Percentiles rank a stretch among this genome's conserved stretches.
Evolutionary conservation across 306 rosid species (phyloP).

Genomic region (Dicorynia guianensis): DNA sequence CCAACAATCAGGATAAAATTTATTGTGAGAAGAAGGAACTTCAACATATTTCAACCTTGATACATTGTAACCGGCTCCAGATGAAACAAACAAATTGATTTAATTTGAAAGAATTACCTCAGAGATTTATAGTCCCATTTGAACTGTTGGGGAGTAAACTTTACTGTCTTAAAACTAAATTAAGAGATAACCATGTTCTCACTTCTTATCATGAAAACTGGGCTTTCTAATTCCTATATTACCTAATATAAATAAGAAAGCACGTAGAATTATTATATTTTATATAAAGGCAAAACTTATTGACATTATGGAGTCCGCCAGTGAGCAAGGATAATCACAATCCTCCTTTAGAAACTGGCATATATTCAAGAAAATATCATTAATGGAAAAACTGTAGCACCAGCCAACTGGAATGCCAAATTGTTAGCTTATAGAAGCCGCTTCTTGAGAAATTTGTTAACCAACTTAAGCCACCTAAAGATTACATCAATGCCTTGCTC

Average conservation of each 20-base stretch:
- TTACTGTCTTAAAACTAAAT: constrained; percentile 20
- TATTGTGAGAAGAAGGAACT: not conserved
- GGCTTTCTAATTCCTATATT: not conserved
- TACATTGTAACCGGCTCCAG: not conserved
- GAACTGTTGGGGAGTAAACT: constrained; percentile 10
- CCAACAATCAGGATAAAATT: not conserved
- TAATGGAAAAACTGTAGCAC: not conserved
- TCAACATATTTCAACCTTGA: constrained; percentile 9
- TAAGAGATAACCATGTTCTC: not conserved
- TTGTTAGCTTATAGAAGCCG: not conserved
- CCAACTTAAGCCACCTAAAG: not conserved
- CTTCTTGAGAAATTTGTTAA: not conserved
- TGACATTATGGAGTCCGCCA: too few species aligned
- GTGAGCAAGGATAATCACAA: not conserved
- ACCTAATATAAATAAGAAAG: too few species aligned
- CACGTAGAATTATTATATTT: too few species aligned
- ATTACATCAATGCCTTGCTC: not conserved
- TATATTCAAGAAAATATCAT: not conserved
- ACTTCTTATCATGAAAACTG: not conserved
- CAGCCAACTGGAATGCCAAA: not conserved
- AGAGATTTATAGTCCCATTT: not conserved
- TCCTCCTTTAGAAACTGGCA: not conserved
- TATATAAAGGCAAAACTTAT: too few species aligned
- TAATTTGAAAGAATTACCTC: constrained; percentile 10
- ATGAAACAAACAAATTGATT: constrained; percentile 5